Percentiles rank a stretch among this genome's conserved stretches.
phyloP scores from a whole-genome alignment of 2,329 filamentous ascomycete genomes.

The Dactylellina drechsleri region DNA sequence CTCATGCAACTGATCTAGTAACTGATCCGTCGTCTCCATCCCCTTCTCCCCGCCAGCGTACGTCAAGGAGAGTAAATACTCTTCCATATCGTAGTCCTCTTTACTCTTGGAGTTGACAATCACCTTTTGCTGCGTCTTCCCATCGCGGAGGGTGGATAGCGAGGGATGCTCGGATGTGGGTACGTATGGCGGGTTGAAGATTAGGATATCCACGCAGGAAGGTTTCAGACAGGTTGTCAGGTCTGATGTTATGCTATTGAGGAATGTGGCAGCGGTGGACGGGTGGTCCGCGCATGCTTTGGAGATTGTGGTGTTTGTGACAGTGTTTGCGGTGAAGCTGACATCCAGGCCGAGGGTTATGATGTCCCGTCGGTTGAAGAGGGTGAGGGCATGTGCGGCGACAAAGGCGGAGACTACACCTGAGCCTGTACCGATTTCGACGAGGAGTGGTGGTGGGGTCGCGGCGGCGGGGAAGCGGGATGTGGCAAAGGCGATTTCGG shows the following conservation, averaged over 20 bases:
- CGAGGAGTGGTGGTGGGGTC: slow-evolving; percentile 70
- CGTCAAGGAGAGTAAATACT: slow-evolving; percentile 81
- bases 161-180: slow-evolving; percentile 80
- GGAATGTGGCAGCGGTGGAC: slow-evolving; percentile 65
- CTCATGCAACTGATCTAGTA: slow-evolving; percentile 75
- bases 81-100: slow-evolving; percentile 77
- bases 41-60: slow-evolving; percentile 90
- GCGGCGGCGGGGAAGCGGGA: slow-evolving; percentile 67
- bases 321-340: slow-evolving; percentile 81
- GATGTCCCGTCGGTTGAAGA: slow-evolving; percentile 78
- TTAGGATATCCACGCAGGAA: slow-evolving; percentile 77
- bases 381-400: slow-evolving; percentile 75
- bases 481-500: slow-evolving; percentile 76
- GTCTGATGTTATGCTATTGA: slow-evolving; percentile 77
- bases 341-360: slow-evolving; percentile 83
- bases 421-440: slow-evolving; percentile 91
- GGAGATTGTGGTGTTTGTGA: slow-evolving; percentile 69
- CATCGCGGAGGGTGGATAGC: slow-evolving; percentile 58
- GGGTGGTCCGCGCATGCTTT: slow-evolving; percentile 63
- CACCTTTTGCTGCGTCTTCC: slow-evolving; percentile 55
- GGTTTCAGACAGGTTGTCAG: slow-evolving; percentile 71
- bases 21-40: slow-evolving; percentile 89
- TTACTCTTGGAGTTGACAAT: slow-evolving; percentile 57
- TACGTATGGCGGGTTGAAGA: slow-evolving; percentile 98
- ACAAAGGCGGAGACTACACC: slow-evolving; percentile 93